Evolutionary conservation across 169 alveolate genomes (phyloP), one percentile per base, ranked within the genome.

Genomic region (Cryptosporidium felis): DNA sequence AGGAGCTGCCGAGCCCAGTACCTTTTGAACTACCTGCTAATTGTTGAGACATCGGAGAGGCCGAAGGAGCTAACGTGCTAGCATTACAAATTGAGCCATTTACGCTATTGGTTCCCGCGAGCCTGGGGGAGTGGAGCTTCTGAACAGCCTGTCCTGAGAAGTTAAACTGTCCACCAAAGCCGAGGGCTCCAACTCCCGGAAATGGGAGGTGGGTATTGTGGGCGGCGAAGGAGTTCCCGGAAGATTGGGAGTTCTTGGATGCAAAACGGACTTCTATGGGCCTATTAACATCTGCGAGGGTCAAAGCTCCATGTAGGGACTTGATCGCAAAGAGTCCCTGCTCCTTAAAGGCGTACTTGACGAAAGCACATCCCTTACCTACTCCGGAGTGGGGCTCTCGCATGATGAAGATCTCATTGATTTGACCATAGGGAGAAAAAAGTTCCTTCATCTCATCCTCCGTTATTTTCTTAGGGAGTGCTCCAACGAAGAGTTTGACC

Each of bases 251-350:
- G 14, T 34, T 53, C 44, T 56, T 74, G 12, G 85, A 74, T 10
- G 97, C 98, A 60, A 95, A 94, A 23, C 97, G 82, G 14, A 95
- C 96, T 61, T 95, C 98, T 44, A 95, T 80, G 32, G 98, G 97
- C 34, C 96, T 82, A 18, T 88, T 32, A 65, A 94, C 92, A 21
- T 94, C 97, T 40, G 90, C 94, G 49, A 95, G 66, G 30, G 94
- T 91, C 67, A 89, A 89, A 58, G 89, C 92, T 9, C 96, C 96
- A 56, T 94, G 88, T 18, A 94, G 74, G 14, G 89, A 47, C 46
- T 81, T 85, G 34, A 95, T 95, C 42, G 97, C 97, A 81, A 89
- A 91, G 16, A 95, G 89, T 3, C 95, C 98, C 80, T 95, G 96
- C 67, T 95, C 98, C 80, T 95, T 95, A 80, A 88, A 94, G 47